These are phyloP conservation scores for Colletotrichum sansevieriae DNA, from an alignment of 2,329 filamentous ascomycete species.

Conservation along the genomic window DNA sequence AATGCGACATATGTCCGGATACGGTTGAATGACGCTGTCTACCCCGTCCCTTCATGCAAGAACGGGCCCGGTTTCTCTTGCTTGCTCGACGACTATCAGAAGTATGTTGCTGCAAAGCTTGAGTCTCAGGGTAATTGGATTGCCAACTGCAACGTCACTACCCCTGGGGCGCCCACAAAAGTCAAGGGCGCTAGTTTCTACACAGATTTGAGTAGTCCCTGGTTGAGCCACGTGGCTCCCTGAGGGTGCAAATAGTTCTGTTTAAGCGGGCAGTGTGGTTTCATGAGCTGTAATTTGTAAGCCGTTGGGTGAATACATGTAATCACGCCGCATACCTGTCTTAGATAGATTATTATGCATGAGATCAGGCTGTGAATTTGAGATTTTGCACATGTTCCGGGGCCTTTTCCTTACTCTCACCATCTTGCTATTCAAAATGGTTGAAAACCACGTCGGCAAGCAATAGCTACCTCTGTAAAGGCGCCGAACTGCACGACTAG, in stretches of 20 bases:
- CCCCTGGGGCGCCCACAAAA: constrained; percentile 52
- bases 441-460: too few species aligned
- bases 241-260: not conserved
- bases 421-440: too few species aligned
- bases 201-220: constrained; percentile 53
- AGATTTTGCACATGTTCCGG: too few species aligned
- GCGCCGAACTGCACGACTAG: too few species aligned
- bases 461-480: too few species aligned
- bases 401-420: too few species aligned
- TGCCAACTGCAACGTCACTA: constrained; percentile 61
- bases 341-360: too few species aligned
- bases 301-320: too few species aligned
- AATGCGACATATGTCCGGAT: constrained; percentile 66
- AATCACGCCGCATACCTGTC: too few species aligned
- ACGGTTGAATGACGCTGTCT: constrained; percentile 72
- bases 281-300: too few species aligned
- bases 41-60: constrained; percentile 68
- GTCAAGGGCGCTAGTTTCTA: constrained; percentile 64
- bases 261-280: not conserved
- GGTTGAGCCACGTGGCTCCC: constrained; percentile 31
- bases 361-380: too few species aligned
- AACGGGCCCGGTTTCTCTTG: constrained; percentile 69
- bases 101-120: constrained; percentile 60
- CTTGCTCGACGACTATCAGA: constrained; percentile 58
- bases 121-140: constrained; percentile 63